Conservation (phyloP, 768 basidiomycete species). For the Lactifluus rugatus region DNA sequence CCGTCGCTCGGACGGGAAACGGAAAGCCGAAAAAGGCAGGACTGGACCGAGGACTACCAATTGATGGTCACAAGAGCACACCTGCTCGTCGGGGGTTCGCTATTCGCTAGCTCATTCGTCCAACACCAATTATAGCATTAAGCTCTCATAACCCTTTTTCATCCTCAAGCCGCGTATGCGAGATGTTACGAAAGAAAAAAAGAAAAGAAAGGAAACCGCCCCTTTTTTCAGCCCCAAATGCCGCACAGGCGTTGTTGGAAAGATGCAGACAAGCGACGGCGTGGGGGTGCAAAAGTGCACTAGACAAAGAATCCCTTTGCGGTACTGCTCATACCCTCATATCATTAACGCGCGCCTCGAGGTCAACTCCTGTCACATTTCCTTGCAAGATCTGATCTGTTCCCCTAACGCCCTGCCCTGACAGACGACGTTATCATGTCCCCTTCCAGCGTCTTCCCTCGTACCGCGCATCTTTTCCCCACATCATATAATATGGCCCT, state of each 20-base stretch:
- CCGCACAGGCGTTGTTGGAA: neutral
- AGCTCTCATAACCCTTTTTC: neutral
- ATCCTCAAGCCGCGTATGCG: neutral
- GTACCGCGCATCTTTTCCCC: neutral
- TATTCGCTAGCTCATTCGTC: neutral
- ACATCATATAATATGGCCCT: slow-evolving; percentile 8
- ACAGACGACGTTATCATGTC: slow-evolving; percentile 10
- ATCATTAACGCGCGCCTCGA: slow-evolving; percentile 1
- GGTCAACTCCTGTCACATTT: neutral
- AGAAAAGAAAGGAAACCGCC: neutral
- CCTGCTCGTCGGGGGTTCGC: neutral
- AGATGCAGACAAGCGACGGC: neutral
- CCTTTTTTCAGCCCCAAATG: neutral
- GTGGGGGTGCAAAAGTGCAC: neutral
- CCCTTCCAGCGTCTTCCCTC: slow-evolving; percentile 2
- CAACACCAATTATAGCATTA: neutral
- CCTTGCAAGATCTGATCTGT: slow-evolving; percentile 11
- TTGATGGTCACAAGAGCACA: neutral
- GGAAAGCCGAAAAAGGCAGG: slow-evolving; percentile 8
- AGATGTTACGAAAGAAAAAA: neutral
- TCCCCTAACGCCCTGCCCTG: slow-evolving; percentile 6
- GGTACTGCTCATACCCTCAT: slow-evolving; percentile 4
- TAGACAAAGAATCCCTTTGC: neutral
- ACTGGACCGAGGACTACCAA: neutral
- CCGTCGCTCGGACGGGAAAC: neutral